Evolutionary conservation across 805 yeast genomes (phyloP), one percentile per base, ranked within the genome.

Genomic region (Yarrowia osloensis): DNA sequence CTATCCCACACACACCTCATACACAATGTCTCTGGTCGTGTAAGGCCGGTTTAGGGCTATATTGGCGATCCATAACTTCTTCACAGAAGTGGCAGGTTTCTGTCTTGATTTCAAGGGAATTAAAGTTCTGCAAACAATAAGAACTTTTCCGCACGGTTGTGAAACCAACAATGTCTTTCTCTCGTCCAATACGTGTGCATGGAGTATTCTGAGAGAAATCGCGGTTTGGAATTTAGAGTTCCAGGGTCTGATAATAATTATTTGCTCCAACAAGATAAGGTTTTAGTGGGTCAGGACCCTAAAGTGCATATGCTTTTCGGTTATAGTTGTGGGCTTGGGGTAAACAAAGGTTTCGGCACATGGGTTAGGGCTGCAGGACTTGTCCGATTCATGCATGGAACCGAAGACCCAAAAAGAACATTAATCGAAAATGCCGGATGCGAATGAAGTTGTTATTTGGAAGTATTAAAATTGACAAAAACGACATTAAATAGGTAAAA

Each of bases 311-410:
- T 2, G n/a, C 57, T 21, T 50, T 50, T 33, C 57, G 57, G 57
- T 50, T 50, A 50, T 50, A 50, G 57, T 50, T 50, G 57, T 50
- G 57, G 40, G 57, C 22, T 50, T 7, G 57, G 57, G 57, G 55
- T 49, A 21, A 15, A 19, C 55, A 50, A 22, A 19, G 24, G 31
- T 46, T 26, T n/a, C 24, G 22, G 22, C 7, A 1, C n/a, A 24
- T 28, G 54, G 57, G 57, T 50, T 50, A 50, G 57, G 57, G 57
- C 13, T 33, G 40, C 22, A 19, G 39, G 40, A 33, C 40, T 31
- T 33, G 39, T 31, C 40, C 40, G 21, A 22, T 50, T 15, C 29
- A 50, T 50, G 57, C 57, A 50, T 50, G 57, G 57, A 50, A 50
- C 57, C 24, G n/a, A 28, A 47, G 52, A 22, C 19, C 8, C 17